A percentile compares a stretch with the other conserved stretches of the same genome.
Conservation (phyloP, 208 protist genomes). For the Leishmania amazonensis region DNA sequence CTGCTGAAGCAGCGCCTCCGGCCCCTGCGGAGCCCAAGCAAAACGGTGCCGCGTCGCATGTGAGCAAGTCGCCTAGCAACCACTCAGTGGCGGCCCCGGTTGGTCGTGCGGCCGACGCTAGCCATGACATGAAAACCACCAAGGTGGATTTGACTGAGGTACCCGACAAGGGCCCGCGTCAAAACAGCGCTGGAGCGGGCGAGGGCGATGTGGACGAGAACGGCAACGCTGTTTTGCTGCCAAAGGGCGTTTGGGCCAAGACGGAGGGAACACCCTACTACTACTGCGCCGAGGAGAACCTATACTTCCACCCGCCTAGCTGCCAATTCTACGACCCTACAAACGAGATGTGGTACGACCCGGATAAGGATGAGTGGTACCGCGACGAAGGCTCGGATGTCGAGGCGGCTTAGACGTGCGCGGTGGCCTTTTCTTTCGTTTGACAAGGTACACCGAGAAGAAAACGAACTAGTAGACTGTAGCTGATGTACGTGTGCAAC, state of each 20-base stretch:
- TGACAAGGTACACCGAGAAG: background rate
- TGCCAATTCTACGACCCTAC: conserved; percentile 91
- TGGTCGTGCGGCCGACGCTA: conserved; percentile 26
- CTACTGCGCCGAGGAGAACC: conserved; percentile 84
- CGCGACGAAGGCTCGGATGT: conserved; percentile 49
- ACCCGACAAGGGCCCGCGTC: conserved; percentile 24
- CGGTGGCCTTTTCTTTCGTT: background rate
- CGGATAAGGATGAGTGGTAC: conserved; percentile 90
- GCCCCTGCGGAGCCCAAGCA: background rate
- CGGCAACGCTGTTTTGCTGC: conserved; percentile 63
- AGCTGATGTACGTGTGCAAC: background rate
- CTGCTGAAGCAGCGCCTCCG: background rate
- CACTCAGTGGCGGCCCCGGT: conserved; percentile 27
- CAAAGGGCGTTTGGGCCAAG: conserved; percentile 79
- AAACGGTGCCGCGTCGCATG: background rate
- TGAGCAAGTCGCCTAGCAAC: conserved; percentile 15
- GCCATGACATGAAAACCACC: conserved; percentile 11
- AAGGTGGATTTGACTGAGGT: conserved; percentile 26
- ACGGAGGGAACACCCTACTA: conserved; percentile 89
- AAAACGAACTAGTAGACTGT: background rate
- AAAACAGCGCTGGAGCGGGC: conserved; percentile 9
- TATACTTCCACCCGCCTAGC: conserved; percentile 91
- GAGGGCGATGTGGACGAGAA: conserved; percentile 47
- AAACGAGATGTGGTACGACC: conserved; percentile 92
- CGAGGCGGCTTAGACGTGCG: conserved; percentile 20